These are phyloP conservation scores for Apostasia shenzhenica DNA, from an alignment of 106 monocot genomes.

Conservation along the genomic window DNA sequence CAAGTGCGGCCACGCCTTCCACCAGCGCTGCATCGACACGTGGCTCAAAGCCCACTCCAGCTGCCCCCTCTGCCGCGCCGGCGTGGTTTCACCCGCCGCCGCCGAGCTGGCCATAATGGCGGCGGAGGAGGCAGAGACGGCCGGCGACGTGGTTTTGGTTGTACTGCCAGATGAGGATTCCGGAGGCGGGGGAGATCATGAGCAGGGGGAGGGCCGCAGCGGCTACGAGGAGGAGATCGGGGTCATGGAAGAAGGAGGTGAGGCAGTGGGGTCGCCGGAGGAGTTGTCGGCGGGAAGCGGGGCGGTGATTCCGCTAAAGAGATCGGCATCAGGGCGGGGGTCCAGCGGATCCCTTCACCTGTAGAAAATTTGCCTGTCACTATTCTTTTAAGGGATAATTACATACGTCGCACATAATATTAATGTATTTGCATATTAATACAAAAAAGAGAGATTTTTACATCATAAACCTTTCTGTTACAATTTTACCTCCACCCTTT, in stretches of 20 bases:
- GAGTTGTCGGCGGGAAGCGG: neutral
- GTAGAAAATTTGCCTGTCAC: too few relatives aligned
- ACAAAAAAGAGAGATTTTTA: too few relatives aligned
- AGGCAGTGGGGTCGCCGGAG: neutral
- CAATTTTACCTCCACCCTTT: too few relatives aligned
- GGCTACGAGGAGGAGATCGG: neutral
- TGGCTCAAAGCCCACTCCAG: slow-evolving; percentile 46
- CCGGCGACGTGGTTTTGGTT: neutral
- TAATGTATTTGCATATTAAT: too few relatives aligned
- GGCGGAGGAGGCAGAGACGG: neutral
- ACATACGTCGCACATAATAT: too few relatives aligned
- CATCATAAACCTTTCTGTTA: too few relatives aligned
- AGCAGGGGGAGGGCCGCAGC: neutral
- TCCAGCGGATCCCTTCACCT: too few relatives aligned
- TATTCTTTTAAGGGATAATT: too few relatives aligned
- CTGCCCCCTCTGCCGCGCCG: slow-evolving; percentile 51
- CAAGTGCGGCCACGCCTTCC: slow-evolving; percentile 43
- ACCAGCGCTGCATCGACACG: slow-evolving; percentile 41
- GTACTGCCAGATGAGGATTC: neutral
- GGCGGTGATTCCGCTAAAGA: neutral
- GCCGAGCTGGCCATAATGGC: neutral
- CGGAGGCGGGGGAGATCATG: neutral
- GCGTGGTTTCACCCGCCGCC: slow-evolving; percentile 5
- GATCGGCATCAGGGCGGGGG: neutral
- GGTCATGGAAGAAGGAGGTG: neutral